Percentiles rank a stretch among this genome's conserved stretches.
phyloP scores from a whole-genome alignment of 2,329 filamentous ascomycete genomes.

The Fusarium avenaceum region DNA sequence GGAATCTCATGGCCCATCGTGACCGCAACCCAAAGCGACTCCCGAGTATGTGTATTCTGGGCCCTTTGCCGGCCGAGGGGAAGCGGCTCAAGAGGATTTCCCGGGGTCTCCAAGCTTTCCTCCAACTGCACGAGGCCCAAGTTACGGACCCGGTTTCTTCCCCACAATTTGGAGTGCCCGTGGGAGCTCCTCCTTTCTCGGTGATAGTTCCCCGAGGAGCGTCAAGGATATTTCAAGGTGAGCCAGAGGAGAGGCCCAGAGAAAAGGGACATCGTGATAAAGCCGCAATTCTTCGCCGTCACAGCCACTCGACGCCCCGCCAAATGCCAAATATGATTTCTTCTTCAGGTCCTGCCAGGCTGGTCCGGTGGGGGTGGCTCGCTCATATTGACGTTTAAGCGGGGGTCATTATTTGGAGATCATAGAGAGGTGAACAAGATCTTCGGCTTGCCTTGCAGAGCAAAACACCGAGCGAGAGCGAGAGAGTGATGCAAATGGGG shows the following conservation, averaged over 20 bases:
- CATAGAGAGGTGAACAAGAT: no score
- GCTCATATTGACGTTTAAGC: slow-evolving; percentile 45
- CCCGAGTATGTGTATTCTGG: slow-evolving; percentile 31
- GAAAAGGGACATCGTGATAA: slow-evolving; percentile 14
- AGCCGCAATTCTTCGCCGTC: slow-evolving; percentile 12
- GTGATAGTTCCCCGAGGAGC: slow-evolving; percentile 31
- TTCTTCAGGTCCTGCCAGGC: slow-evolving; percentile 17
- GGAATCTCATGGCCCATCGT: slow-evolving; percentile 45
- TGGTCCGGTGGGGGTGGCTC: slow-evolving; percentile 45
- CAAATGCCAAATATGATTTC: slow-evolving; percentile 20
- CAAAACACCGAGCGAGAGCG: slow-evolving; percentile 38
- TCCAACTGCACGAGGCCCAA: slow-evolving; percentile 9
- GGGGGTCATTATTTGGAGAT: slow-evolving; percentile 11
- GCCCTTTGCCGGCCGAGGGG: slow-evolving; percentile 48
- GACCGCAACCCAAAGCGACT: slow-evolving; percentile 42
- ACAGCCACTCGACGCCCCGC: slow-evolving; percentile 34
- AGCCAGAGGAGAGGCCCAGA: not conserved
- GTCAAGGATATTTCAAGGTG: not conserved
- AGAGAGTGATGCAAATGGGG: not conserved
- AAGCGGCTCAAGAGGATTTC: slow-evolving; percentile 55
- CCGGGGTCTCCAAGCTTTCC: slow-evolving; percentile 46
- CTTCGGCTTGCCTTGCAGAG: not conserved
- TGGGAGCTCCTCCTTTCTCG: slow-evolving; percentile 25
- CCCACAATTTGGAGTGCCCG: slow-evolving; percentile 40
- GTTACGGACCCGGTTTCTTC: slow-evolving; percentile 44